Conservation (phyloP, 331 rosid species). For the Malus hybrid region DNA sequence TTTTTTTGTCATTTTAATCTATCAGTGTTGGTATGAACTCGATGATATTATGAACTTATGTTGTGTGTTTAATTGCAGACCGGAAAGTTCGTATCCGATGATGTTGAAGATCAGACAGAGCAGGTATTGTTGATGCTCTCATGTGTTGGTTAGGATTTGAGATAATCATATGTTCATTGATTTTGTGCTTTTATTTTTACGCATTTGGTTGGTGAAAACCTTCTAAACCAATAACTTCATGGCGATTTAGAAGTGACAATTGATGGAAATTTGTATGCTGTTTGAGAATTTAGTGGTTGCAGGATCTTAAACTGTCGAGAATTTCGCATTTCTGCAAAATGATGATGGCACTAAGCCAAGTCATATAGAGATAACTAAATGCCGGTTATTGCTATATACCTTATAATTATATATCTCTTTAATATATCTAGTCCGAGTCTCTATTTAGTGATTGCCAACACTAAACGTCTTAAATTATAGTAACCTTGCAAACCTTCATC, state of each 20-base stretch:
- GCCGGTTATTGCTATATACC: neutral
- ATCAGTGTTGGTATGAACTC: neutral
- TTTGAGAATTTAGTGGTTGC: neutral
- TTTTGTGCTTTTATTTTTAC: neutral
- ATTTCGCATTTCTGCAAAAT: neutral
- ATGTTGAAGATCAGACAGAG: constrained; percentile 76
- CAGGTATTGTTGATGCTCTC: constrained; percentile 39
- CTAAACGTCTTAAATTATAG: too few species aligned
- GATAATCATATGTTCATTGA: neutral
- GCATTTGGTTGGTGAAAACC: neutral
- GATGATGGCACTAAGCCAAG: neutral
- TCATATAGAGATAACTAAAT: neutral
- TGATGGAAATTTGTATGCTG: neutral
- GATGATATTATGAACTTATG: neutral
- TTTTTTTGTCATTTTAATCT: neutral
- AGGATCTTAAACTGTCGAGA: neutral
- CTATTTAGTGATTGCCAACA: neutral
- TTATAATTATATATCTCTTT: neutral
- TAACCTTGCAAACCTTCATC: neutral
- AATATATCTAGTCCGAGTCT: too few species aligned
- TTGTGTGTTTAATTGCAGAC: constrained; percentile 37
- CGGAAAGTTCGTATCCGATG: constrained; percentile 64
- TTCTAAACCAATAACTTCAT: neutral
- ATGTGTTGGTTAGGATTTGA: neutral
- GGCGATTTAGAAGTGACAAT: neutral